Evolutionary conservation across 495 filamentous ascomycete species (phyloP).

Genomic region (Geopyxis carbonaria): DNA sequence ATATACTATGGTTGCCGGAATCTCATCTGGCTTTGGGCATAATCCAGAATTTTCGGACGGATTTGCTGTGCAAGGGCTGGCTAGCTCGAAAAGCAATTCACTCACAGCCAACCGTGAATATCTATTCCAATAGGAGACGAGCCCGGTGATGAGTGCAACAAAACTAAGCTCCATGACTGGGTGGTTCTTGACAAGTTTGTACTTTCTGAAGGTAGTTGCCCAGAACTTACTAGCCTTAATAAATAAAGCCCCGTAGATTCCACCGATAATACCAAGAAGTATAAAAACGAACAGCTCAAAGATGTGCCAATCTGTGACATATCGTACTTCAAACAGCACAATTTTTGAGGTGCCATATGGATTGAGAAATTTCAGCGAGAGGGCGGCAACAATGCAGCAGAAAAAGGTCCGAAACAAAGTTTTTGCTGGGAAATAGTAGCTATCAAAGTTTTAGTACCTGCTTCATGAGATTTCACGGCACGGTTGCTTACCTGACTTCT

Average conservation of each 20-base stretch:
- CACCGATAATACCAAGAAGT: conserved; percentile 67
- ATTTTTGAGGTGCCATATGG: conserved; percentile 94
- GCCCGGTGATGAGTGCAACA: conserved; percentile 68
- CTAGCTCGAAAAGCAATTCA: conserved; percentile 77
- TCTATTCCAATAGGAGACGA: conserved; percentile 82
- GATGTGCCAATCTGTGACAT: conserved; percentile 80
- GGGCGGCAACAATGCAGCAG: conserved; percentile 81
- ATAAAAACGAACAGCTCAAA: conserved; percentile 83
- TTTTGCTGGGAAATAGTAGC: conserved; percentile 97
- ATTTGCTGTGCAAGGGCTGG: conserved; percentile 54
- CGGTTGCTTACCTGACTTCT: conserved; percentile 48
- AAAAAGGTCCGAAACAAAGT: conserved; percentile 97
- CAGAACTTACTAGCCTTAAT: conserved; percentile 87
- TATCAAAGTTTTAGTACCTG: conserved; percentile 12
- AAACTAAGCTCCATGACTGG: conserved; percentile 77
- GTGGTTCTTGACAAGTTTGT: conserved; percentile 60
- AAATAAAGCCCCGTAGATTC: conserved; percentile 72
- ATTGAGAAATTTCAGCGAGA: conserved; percentile 85
- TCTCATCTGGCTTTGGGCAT: conserved; percentile 58
- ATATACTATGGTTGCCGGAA: conserved; percentile 49
- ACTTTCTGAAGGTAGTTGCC: conserved; percentile 74
- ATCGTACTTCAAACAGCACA: conserved; percentile 86
- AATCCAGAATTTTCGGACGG: conserved; percentile 52
- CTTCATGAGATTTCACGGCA: not conserved
- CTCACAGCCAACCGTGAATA: conserved; percentile 79